These are phyloP conservation scores for Astrephomene gubernaculifera DNA, from an alignment of 139 green algal species.

Conservation along the genomic window DNA sequence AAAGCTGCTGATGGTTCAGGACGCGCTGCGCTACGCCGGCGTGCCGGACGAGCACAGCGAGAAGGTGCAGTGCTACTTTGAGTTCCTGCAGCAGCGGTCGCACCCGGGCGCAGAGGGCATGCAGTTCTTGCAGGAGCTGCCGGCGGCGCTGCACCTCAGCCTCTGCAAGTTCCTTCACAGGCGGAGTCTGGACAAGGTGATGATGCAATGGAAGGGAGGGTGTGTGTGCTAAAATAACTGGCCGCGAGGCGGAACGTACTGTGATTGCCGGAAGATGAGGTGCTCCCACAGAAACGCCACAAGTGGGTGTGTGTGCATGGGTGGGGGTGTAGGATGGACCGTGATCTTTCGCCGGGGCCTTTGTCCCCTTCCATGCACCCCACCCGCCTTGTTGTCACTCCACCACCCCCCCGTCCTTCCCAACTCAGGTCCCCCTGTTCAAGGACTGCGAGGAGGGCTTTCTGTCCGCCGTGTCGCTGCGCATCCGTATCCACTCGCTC, in stretches of 20 bases:
- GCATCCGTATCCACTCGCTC: conserved; percentile 41
- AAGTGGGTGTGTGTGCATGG: no score
- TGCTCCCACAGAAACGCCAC: no score
- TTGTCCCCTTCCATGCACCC: no score
- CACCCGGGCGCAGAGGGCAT: conserved; percentile 46
- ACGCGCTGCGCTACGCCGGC: conserved; percentile 46
- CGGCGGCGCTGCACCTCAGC: not conserved
- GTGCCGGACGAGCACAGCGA: conserved; percentile 13
- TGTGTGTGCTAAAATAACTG: no score
- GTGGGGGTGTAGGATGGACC: no score
- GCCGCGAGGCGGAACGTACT: no score
- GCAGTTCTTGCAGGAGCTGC: conserved; percentile 44
- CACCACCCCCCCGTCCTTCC: not conserved
- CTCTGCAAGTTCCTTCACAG: conserved; percentile 37
- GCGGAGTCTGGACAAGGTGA: conserved; percentile 22
- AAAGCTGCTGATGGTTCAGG: conserved; percentile 47
- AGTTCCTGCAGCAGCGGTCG: conserved; percentile 40
- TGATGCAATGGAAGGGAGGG: no score
- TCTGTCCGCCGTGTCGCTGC: conserved; percentile 30
- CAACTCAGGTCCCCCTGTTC: conserved; percentile 35
- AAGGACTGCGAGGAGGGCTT: conserved; percentile 44
- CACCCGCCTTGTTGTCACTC: no score
- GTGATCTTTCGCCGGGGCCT: no score
- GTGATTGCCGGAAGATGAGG: no score
- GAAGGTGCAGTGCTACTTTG: conserved; percentile 41